These are phyloP conservation scores for Fusarium foetens DNA, from an alignment of 2,329 filamentous ascomycete genomes.

Conservation along the genomic window DNA sequence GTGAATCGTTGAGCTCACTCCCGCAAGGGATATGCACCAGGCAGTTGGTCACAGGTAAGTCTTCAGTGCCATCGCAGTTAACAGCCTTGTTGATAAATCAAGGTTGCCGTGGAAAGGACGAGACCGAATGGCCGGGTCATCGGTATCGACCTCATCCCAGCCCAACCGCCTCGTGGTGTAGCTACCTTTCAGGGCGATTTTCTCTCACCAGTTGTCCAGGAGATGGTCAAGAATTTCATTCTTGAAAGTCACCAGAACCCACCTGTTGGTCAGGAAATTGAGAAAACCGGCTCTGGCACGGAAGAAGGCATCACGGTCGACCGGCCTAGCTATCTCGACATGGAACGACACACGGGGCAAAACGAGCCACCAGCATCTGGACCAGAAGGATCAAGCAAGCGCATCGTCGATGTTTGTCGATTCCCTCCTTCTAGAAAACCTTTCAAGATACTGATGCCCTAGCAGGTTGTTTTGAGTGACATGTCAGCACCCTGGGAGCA, in stretches of 20 bases:
- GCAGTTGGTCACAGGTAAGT: conserved; percentile 74
- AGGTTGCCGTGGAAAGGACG: conserved; percentile 86
- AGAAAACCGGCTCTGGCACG: conserved; percentile 31
- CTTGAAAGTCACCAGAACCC: conserved; percentile 60
- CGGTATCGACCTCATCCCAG: conserved; percentile 93
- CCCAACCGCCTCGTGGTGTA: conserved; percentile 90
- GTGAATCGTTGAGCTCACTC: conserved; percentile 14
- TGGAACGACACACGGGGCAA: conserved; percentile 60
- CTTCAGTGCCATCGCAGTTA: not conserved
- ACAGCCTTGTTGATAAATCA: conserved; percentile 1
- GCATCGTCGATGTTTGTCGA: conserved; percentile 74
- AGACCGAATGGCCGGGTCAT: conserved; percentile 81
- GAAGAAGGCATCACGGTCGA: conserved; percentile 44
- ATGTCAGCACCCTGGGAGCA: conserved; percentile 98
- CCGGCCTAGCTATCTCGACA: conserved; percentile 72
- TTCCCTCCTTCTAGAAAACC: not conserved
- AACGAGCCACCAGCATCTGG: not conserved
- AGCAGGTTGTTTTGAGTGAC: conserved; percentile 89
- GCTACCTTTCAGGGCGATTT: conserved; percentile 97
- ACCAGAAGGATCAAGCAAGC: conserved; percentile 41
- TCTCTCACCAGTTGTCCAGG: conserved; percentile 77
- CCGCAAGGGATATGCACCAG: conserved; percentile 78
- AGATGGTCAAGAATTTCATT: conserved; percentile 81
- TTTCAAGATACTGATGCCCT: conserved; percentile 24
- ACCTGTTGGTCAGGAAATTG: not conserved